Evolutionary conservation across 495 filamentous ascomycete genomes (phyloP).

Genomic region (Penicillium robsamsonii): DNA sequence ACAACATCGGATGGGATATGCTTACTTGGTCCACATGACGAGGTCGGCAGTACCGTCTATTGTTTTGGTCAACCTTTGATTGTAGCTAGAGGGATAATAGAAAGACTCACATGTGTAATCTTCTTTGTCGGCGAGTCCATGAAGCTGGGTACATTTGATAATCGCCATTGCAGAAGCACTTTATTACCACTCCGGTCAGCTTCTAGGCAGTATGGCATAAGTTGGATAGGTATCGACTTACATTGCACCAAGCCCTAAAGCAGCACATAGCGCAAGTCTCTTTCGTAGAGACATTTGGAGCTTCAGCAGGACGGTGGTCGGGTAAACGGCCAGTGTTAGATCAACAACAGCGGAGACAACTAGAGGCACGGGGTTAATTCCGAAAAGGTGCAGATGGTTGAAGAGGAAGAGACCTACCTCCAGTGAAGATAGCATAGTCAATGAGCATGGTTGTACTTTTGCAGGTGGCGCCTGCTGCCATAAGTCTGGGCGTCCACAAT

Average conservation of each 20-base stretch:
- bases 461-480: conserved; percentile 24
- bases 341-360: conserved; percentile 38
- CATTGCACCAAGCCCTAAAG: conserved; percentile 38
- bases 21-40: conserved; percentile 40
- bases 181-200: neutral
- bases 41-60: conserved; percentile 35
- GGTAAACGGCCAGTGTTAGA: conserved; percentile 38
- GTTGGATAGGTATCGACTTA: conserved; percentile 15
- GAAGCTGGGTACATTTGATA: conserved; percentile 37
- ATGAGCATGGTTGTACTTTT: conserved; percentile 33
- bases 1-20: neutral
- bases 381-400: neutral
- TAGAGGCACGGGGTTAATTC: conserved; percentile 7
- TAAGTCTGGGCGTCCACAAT: conserved; percentile 16
- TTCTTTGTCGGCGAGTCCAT: conserved; percentile 32
- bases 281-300: conserved; percentile 43
- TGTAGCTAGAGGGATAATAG: neutral
- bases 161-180: conserved; percentile 38
- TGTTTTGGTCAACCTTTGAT: conserved; percentile 5
- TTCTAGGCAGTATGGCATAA: neutral
- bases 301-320: conserved; percentile 28
- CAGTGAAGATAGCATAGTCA: conserved; percentile 39
- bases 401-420: conserved; percentile 22
- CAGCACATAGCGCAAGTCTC: conserved; percentile 34
- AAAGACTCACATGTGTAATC: conserved; percentile 37